Evolutionary conservation across 768 basidiomycete species (phyloP).

Genomic region (Mycena crocata): DNA sequence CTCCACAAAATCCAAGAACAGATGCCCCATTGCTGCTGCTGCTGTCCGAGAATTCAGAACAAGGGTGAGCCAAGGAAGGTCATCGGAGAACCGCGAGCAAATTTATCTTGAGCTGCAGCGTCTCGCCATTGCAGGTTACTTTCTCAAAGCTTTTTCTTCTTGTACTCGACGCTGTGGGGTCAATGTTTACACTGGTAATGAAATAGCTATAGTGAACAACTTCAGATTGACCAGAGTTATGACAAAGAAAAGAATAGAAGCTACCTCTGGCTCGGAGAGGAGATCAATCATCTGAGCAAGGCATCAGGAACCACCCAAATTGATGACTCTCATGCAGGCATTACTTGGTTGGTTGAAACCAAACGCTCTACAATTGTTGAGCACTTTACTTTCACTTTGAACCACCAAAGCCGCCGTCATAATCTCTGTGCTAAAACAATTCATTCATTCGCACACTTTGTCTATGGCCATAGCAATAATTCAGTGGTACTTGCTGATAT

Average conservation of each 20-base stretch:
- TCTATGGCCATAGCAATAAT: slow-evolving; percentile 16
- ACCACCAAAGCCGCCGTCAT: background rate
- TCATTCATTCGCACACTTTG: slow-evolving; percentile 30
- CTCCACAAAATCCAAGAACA: slow-evolving; percentile 47
- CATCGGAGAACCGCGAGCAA: background rate
- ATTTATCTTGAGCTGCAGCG: background rate
- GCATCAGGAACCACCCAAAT: slow-evolving; percentile 17
- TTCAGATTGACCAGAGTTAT: background rate
- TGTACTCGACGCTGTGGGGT: background rate
- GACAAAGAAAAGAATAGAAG: background rate
- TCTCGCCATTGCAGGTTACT: background rate
- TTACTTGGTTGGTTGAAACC: slow-evolving; percentile 31
- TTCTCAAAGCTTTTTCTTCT: background rate
- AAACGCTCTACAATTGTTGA: slow-evolving; percentile 20
- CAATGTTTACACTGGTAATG: background rate
- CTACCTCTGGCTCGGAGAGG: slow-evolving; percentile 3
- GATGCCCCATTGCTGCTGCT: slow-evolving; percentile 42
- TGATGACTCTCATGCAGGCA: slow-evolving; percentile 1
- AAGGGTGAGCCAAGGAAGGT: slow-evolving; percentile 18
- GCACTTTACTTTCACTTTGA: slow-evolving; percentile 25
- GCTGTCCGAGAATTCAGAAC: slow-evolving; percentile 41
- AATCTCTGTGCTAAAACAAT: slow-evolving; percentile 19
- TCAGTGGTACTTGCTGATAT: slow-evolving; percentile 25
- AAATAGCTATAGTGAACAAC: background rate
- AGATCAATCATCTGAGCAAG: background rate